Evolutionary conservation across 179 eudicot species (phyloP), one percentile per base, ranked within the genome.

Genomic region (Beta macrorhiza): DNA sequence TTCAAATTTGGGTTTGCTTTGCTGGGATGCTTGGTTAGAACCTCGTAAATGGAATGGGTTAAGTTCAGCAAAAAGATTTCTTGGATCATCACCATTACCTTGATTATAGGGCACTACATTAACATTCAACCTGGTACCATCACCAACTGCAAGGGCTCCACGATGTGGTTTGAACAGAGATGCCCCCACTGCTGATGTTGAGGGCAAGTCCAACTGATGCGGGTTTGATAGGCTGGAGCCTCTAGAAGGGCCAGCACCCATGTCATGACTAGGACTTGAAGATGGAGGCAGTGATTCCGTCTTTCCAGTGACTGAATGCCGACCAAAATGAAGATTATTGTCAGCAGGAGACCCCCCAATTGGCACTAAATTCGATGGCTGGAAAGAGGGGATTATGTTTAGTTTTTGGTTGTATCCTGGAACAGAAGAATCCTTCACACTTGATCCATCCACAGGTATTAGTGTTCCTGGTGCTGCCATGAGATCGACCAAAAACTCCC

Each of bases 381-480:
- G 87, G 67, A 82, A n/a, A 83, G 78, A 85, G 72, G 92, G 90
- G 72, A 86, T 67, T 74, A 80, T 91, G 82, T 84, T 88, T 79
- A 86, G 74, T 75, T 84, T 86, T 47, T 91, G 92, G 76, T 84
- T 86, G 73, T 77, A 85, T 7, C 91, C 77, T 64, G 88, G 85
- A 74, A 83, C 74, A 75, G 94, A 83, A 74, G 90, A 74, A 84
- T 91, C 92, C 82, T 86, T 90, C 16, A 83, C 82, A 78, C 89
- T 91, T 64, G 89, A 87, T 68, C 85, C 84, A 85, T 97, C 98
- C 32, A 92, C 91, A 25, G 99, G 98, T 87, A 97, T 91, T 55
- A 92, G 89, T 67, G 97, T 91, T 80, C 99, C 99, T 7, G 99
- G 99, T 75, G 90, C 99, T 82, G 97, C 98, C 99, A 97, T 97